A percentile compares a stretch with the other conserved stretches of the same genome.
Evolutionary conservation across 2,329 filamentous ascomycete species (phyloP).

Genomic region (Curvularia sp.): DNA sequence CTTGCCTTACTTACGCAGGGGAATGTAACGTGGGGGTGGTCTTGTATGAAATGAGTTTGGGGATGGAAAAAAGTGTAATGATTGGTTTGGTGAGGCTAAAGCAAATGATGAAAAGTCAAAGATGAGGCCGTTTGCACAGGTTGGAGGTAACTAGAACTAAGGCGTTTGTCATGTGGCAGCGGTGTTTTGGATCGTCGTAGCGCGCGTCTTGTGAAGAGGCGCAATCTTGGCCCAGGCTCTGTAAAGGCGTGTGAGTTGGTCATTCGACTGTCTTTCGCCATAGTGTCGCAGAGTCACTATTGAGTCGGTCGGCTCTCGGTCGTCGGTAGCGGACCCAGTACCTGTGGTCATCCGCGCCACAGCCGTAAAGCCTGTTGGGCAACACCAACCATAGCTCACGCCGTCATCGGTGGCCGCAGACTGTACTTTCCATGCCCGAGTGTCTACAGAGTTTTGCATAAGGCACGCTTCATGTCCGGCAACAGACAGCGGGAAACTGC

Average conservation of each 20-base stretch:
- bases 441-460: background rate
- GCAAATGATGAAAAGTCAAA: no score
- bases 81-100: background rate
- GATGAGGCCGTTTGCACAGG: conserved; percentile 11
- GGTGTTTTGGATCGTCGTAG: background rate
- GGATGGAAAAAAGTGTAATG: background rate
- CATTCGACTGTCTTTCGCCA: conserved; percentile 5
- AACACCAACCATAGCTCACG: background rate
- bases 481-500: background rate
- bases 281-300: background rate
- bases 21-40: background rate
- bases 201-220: conserved; percentile 4
- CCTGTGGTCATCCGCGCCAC: background rate
- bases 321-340: background rate
- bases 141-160: background rate
- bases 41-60: background rate
- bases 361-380: background rate
- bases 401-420: background rate
- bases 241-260: background rate
- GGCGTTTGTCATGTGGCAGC: background rate
- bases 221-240: conserved; percentile 6
- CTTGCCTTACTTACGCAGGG: background rate
- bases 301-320: background rate
- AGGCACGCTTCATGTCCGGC: background rate
- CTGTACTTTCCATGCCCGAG: background rate